Conservation (phyloP, 345 rosid species). For the Corymbia maculata region DNA sequence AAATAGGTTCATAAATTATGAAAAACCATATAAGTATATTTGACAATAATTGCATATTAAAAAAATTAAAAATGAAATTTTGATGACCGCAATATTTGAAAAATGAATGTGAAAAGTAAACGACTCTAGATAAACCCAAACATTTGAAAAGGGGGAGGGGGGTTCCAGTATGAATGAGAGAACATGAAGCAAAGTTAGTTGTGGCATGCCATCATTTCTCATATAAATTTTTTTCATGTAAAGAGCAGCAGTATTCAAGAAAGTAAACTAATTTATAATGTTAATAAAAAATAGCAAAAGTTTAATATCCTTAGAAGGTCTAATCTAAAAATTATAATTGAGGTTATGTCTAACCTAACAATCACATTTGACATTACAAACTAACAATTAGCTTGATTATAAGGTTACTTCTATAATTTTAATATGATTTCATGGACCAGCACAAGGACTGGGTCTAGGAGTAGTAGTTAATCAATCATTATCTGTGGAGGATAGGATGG, state of each 20-base stretch:
- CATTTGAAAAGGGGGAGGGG: neutral
- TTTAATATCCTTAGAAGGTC: neutral
- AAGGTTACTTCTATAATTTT: too few relatives aligned
- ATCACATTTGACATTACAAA: too few relatives aligned
- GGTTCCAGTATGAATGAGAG: rapidly evolving
- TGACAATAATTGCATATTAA: too few relatives aligned
- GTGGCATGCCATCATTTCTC: neutral
- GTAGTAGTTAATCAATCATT: neutral
- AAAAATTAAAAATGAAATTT: too few relatives aligned
- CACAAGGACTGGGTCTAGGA: neutral
- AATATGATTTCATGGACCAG: neutral
- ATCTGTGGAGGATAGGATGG: neutral
- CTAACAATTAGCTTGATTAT: neutral
- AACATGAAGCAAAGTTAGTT: neutral
- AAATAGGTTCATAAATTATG: too few relatives aligned
- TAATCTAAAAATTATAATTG: too few relatives aligned
- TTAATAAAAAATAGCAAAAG: too few relatives aligned
- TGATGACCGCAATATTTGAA: neutral
- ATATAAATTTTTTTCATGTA: too few relatives aligned
- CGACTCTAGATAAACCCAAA: neutral
- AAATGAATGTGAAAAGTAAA: neutral
- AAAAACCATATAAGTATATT: too few relatives aligned
- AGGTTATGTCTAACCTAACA: too few relatives aligned
- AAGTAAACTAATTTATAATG: neutral
- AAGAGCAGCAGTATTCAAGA: neutral